Conservation (phyloP, 1,284 basidiomycete species). For the Naganishia albida region DNA sequence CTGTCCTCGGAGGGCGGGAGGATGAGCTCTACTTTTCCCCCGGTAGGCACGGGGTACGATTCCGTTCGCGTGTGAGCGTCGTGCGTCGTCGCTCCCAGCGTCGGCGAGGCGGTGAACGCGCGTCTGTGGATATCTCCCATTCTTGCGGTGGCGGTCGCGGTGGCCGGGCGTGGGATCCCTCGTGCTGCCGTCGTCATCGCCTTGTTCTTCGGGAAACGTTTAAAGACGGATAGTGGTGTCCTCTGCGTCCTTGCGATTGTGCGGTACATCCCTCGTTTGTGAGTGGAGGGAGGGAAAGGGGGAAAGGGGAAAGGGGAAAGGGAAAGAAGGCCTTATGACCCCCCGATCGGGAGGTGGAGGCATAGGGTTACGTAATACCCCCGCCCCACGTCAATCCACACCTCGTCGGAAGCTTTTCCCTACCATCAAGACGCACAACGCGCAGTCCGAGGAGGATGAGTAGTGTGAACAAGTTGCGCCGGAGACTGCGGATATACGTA, state of each 20-base stretch:
- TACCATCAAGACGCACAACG: no score
- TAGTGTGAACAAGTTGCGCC: no score
- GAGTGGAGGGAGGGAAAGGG: neutral
- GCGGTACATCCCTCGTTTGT: neutral
- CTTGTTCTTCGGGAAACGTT: no score
- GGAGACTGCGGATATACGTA: no score
- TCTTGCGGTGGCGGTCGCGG: no score
- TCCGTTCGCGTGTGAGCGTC: neutral
- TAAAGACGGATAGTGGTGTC: no score
- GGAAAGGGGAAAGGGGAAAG: neutral
- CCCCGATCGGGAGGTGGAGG: no score
- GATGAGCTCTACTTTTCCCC: conserved; percentile 47
- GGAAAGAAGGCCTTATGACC: neutral
- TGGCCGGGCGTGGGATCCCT: neutral
- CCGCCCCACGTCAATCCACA: no score
- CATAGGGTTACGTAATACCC: no score
- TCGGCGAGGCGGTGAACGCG: neutral
- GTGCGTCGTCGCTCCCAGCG: neutral
- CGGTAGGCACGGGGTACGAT: neutral
- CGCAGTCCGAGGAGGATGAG: no score
- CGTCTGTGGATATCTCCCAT: neutral
- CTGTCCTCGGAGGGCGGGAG: conserved; percentile 69
- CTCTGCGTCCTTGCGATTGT: neutral
- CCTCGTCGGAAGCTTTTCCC: no score
- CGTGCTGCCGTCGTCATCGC: no score